Conservation (phyloP, 2,329 filamentous ascomycete genomes). For the Lomentospora prolificans region DNA sequence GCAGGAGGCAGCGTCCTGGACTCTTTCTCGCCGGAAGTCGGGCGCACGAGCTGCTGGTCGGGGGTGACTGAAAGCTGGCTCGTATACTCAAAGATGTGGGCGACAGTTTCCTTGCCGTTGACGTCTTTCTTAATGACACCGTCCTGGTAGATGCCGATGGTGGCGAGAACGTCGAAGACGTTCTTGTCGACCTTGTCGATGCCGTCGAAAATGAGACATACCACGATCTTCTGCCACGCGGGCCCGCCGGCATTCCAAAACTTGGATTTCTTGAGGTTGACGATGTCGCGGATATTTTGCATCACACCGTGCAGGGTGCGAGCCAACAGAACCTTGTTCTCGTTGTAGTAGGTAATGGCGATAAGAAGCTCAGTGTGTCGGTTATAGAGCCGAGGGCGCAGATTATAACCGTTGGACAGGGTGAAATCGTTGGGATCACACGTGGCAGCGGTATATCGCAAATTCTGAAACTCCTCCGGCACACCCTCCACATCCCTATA, state of each 20-base stretch:
- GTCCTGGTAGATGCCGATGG: slow-evolving; percentile 92
- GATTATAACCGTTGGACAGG: slow-evolving; percentile 96
- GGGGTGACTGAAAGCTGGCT: slow-evolving; percentile 93
- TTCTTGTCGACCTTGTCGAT: slow-evolving; percentile 97
- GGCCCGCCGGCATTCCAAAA: slow-evolving; percentile 99
- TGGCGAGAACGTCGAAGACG: slow-evolving; percentile 83
- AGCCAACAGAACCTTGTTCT: slow-evolving; percentile 88
- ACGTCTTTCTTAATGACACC: slow-evolving; percentile 98
- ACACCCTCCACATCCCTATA: slow-evolving; percentile 87
- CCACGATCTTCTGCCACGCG: slow-evolving; percentile 98
- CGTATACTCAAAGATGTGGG: slow-evolving; percentile 98
- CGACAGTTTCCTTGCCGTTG: slow-evolving; percentile 90
- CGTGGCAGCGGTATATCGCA: slow-evolving; percentile 95
- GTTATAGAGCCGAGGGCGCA: slow-evolving; percentile 97
- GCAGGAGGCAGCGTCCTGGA: slow-evolving; percentile 82
- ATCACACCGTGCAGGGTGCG: slow-evolving; percentile 95
- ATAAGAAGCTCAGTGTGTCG: slow-evolving; percentile 94
- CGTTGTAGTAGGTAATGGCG: slow-evolving; percentile 98
- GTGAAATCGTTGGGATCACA: slow-evolving; percentile 99
- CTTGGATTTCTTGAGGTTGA: slow-evolving; percentile 96
- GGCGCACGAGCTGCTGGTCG: slow-evolving; percentile 93
- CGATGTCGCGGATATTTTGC: slow-evolving; percentile 97
- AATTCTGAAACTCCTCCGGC: slow-evolving; percentile 94
- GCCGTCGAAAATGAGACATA: slow-evolving; percentile 93
- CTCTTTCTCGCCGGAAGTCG: slow-evolving; percentile 71